phyloP scores from a whole-genome alignment of 2,329 filamentous ascomycete species.

The Massarina eburnea region DNA sequence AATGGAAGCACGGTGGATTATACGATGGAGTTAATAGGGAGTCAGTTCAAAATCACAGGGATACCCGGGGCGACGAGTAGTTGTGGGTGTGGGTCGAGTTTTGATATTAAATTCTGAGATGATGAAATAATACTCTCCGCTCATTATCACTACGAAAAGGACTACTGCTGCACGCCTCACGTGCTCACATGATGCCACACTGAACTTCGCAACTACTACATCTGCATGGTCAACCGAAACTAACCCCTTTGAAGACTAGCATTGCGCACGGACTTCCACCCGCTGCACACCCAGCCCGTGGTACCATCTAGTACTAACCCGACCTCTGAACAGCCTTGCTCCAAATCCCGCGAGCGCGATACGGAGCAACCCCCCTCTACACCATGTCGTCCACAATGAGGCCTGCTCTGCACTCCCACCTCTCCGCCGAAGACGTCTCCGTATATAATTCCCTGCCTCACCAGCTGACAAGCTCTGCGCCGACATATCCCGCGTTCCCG shows the following conservation, averaged over 20 bases:
- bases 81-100: slow-evolving; percentile 96
- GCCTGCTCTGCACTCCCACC: slow-evolving; percentile 10
- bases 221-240: no score
- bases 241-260: no score
- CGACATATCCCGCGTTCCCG: slow-evolving; percentile 19
- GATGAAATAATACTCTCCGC: neutral
- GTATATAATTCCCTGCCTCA: slow-evolving; percentile 9
- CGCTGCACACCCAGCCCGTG: no score
- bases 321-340: slow-evolving; percentile 10
- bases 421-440: slow-evolving; percentile 5
- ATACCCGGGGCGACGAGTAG: slow-evolving; percentile 91
- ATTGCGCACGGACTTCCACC: no score
- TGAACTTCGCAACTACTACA: no score
- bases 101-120: slow-evolving; percentile 72
- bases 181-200: no score
- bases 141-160: neutral
- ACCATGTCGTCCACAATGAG: slow-evolving; percentile 11
- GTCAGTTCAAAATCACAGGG: slow-evolving; percentile 94
- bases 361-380: slow-evolving; percentile 9
- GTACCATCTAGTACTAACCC: no score
- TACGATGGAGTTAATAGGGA: slow-evolving; percentile 91
- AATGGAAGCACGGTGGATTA: slow-evolving; percentile 96
- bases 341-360: slow-evolving; percentile 11
- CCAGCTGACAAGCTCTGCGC: slow-evolving; percentile 10
- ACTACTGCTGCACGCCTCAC: no score